Evolutionary conservation across 2,329 filamentous ascomycete species (phyloP), one percentile per base, ranked within the genome.

Genomic region (Zarea fungicola): DNA sequence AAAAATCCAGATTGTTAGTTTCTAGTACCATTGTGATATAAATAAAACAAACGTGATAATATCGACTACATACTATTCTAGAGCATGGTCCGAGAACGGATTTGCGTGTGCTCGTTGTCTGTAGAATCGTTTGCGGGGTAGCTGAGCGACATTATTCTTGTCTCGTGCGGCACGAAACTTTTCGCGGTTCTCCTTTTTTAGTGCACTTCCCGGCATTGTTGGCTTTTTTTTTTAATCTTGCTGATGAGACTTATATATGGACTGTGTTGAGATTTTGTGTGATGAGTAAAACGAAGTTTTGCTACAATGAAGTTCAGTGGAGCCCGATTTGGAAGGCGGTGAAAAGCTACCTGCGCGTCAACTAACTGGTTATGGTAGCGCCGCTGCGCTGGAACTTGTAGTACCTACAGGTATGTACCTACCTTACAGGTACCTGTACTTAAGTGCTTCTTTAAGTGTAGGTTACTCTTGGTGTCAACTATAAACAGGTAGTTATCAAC

Each of bases 81-180:
- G 75, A 50, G 81, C 75, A 73, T 99, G 93, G 62, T 99, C 93
- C 3, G 92, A 96, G 71, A 99, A 99, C 6, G 92, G 91, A 72
- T 99, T 99, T 54, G 93, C 93, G 71, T 99, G 93, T 31, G 93
- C 93, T 66, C 93, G 81, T 69, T 99, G 93, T 49, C 93, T 83
- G 67, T 96, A 99, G 72, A 93, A 96, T 72, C 87, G 92, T 76
- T 99, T 99, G 69, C 89, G 85, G 9, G 93, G 93, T 60, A 96
- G 71, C 59, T 82, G 77, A 7, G 81, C 69, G 32, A 71, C 69
- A 19, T 68, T 73, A 61, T 78, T 73, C 54, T 78, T 71, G 31
- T 70, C 68, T 44, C 75, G 74, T 46, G 73, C 69, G 48, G 75
- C 75, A 58, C 79, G 81, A 62, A 86, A 87, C 51, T 78, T 77